Evolutionary conservation across 2,329 filamentous ascomycete species (phyloP).

Genomic region (Arthrocladium fulminans): DNA sequence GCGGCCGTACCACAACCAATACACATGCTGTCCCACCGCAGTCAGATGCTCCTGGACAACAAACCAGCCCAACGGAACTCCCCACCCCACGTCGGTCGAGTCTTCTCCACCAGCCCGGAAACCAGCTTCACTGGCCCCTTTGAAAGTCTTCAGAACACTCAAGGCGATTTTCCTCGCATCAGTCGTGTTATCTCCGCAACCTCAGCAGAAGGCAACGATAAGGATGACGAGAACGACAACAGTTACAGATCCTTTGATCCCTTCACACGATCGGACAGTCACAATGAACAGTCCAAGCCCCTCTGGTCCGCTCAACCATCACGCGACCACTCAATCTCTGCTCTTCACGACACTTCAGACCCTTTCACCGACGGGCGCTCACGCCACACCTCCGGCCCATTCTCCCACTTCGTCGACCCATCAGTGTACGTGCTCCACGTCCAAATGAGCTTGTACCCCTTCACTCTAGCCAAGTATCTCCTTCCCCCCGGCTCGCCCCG

Average conservation of each 20-base stretch:
- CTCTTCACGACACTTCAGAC: neutral
- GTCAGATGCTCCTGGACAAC: conserved; percentile 8
- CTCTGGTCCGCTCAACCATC: conserved; percentile 4
- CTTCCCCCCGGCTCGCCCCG: conserved; percentile 29
- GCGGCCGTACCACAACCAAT: neutral
- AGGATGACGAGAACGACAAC: neutral
- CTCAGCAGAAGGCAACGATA: neutral
- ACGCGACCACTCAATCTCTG: neutral
- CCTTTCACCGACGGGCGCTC: conserved; percentile 36
- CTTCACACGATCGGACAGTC: conserved; percentile 1
- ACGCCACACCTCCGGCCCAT: conserved; percentile 19
- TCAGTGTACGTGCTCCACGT: conserved; percentile 44
- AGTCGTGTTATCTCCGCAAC: neutral
- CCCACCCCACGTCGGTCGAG: neutral
- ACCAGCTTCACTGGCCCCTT: neutral
- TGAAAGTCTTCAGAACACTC: neutral
- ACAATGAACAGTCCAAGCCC: conserved; percentile 24
- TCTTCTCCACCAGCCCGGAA: neutral
- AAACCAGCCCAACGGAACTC: neutral
- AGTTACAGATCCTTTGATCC: conserved; percentile 2
- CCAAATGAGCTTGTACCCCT: conserved; percentile 59
- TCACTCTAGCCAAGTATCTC: conserved; percentile 53
- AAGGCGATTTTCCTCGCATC: neutral
- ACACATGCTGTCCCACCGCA: neutral
- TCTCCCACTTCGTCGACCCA: conserved; percentile 22